These are phyloP conservation scores for Cercospora zeina DNA, from an alignment of 2,329 filamentous ascomycete genomes.

Conservation along the genomic window DNA sequence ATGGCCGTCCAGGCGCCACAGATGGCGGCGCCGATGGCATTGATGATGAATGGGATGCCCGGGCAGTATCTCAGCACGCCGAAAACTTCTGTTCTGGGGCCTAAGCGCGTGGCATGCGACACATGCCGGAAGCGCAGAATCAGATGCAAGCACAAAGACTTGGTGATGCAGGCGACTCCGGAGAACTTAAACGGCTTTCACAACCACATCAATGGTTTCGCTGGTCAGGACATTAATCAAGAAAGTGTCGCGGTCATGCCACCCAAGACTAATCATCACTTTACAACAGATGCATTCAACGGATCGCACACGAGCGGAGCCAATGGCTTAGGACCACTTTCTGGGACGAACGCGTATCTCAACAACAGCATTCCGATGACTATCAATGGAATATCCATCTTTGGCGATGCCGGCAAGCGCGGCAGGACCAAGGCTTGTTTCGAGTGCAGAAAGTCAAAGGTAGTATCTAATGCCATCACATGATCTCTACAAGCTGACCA, in stretches of 20 bases:
- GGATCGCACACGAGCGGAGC: conserved; percentile 16
- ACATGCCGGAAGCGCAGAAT: conserved; percentile 63
- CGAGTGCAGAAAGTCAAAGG: conserved; percentile 68
- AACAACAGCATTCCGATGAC: conserved; percentile 45
- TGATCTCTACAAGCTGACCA: conserved; percentile 13
- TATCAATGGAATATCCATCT: conserved; percentile 62
- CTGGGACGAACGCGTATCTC: conserved; percentile 39
- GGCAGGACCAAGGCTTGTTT: conserved; percentile 63
- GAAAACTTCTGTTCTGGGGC: conserved; percentile 60
- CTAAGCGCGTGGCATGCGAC: conserved; percentile 63
- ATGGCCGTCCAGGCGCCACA: conserved; percentile 27
- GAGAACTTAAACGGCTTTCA: conserved; percentile 21
- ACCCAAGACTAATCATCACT: conserved; percentile 29
- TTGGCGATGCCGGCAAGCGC: conserved; percentile 45
- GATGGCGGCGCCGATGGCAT: conserved; percentile 28
- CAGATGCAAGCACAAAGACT: conserved; percentile 63
- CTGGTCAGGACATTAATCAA: conserved; percentile 25
- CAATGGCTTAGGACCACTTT: conserved; percentile 29
- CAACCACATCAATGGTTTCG: conserved; percentile 14
- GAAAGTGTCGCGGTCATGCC: conserved; percentile 36
- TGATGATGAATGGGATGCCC: conserved; percentile 35
- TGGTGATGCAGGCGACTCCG: conserved; percentile 42
- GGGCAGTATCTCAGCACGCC: conserved; percentile 50
- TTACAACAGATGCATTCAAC: conserved; percentile 19
- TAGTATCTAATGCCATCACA: conserved; percentile 41